These are phyloP conservation scores for Euphorbia tirucalli DNA, from an alignment of 345 rosid species.

Conservation along the genomic window DNA sequence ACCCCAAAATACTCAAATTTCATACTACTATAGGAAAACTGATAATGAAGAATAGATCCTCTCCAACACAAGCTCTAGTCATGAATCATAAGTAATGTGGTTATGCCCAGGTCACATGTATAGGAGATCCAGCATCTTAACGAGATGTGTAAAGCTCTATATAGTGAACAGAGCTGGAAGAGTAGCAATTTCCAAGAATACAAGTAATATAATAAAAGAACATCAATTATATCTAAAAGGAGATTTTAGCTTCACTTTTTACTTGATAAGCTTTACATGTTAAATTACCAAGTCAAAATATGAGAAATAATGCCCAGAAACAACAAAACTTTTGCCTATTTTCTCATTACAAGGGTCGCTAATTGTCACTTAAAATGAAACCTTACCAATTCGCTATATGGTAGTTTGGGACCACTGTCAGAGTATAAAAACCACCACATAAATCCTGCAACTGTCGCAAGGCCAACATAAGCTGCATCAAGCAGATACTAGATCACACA, in stretches of 20 bases:
- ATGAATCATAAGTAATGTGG: neutral
- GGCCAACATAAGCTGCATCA: constrained; percentile 91
- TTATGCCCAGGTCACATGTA: neutral
- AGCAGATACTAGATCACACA: constrained; percentile 13
- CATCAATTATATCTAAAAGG: no score
- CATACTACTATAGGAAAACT: neutral
- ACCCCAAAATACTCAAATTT: neutral
- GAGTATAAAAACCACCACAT: constrained; percentile 96
- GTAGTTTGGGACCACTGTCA: constrained; percentile 80
- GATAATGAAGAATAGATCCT: neutral
- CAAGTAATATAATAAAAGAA: no score
- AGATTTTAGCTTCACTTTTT: no score
- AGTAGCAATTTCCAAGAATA: neutral
- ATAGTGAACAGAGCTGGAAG: neutral
- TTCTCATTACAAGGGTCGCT: neutral
- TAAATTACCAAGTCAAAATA: neutral
- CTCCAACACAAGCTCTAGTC: neutral
- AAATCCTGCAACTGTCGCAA: constrained; percentile 98
- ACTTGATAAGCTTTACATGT: no score
- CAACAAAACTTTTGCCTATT: neutral
- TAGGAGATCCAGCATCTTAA: neutral
- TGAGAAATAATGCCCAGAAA: constrained; percentile 5
- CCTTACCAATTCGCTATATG: constrained; percentile 85
- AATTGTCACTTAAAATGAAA: constrained; percentile 8
- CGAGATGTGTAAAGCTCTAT: neutral